phyloP scores from a whole-genome alignment of 2,329 filamentous ascomycete species.

The Alternaria atra region DNA sequence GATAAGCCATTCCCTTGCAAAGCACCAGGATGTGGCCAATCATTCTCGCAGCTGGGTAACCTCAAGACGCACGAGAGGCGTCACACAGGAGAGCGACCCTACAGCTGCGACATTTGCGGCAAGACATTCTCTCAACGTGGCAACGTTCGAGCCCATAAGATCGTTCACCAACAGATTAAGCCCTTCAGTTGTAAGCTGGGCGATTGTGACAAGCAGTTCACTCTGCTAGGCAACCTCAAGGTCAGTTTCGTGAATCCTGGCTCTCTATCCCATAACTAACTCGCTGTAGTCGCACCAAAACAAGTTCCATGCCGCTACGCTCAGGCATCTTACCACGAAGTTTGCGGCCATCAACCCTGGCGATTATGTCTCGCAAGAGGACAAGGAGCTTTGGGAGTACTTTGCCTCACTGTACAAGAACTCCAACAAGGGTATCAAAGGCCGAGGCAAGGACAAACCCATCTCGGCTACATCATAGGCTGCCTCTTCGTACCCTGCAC shows the following conservation, averaged over 20 bases:
- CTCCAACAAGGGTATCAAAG: constrained; percentile 98
- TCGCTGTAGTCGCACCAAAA: constrained; percentile 81
- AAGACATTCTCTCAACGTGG: constrained; percentile 87
- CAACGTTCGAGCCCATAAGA: constrained; percentile 84
- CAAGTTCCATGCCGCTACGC: constrained; percentile 83
- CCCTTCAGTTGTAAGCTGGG: constrained; percentile 84
- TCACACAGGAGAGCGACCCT: constrained; percentile 88
- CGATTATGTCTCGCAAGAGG: constrained; percentile 71
- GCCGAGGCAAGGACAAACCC: constrained; percentile 83
- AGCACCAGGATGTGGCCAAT: constrained; percentile 75
- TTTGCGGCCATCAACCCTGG: constrained; percentile 72
- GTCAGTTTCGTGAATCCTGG: constrained; percentile 53
- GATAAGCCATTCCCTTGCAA: constrained; percentile 85
- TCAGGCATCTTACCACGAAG: constrained; percentile 73
- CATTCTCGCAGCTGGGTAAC: constrained; percentile 91
- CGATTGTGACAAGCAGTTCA: constrained; percentile 86
- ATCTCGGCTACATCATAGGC: constrained; percentile 57
- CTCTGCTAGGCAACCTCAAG: constrained; percentile 91
- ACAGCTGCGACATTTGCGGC: constrained; percentile 78
- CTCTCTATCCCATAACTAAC: constrained; percentile 19
- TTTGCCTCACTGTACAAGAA: constrained; percentile 93
- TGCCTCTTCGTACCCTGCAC: constrained; percentile 35
- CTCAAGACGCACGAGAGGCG: constrained; percentile 89
- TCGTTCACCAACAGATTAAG: constrained; percentile 79
- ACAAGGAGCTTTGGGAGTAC: constrained; percentile 83